Evolutionary conservation across 192 early-diverging fungal species (phyloP).

Genomic region (Coemansia sp.): DNA sequence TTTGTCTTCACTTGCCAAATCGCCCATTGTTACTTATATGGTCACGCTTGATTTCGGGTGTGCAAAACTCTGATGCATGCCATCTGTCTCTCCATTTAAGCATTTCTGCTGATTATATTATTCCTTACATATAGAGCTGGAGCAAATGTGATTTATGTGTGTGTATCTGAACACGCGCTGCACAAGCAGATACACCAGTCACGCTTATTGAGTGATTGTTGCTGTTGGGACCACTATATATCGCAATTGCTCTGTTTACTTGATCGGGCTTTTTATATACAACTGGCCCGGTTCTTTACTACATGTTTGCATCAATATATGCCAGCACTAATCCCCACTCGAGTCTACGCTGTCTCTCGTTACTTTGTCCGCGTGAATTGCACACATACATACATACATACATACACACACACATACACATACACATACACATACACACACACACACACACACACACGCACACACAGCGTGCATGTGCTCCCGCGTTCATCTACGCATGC

Average conservation of each 20-base stretch:
- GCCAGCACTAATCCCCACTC: not conserved
- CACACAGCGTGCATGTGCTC: not conserved
- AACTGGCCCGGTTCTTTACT: not conserved
- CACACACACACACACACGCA: no score
- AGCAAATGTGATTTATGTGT: not conserved
- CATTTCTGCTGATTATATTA: not conserved
- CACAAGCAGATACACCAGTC: not conserved
- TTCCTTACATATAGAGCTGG: not conserved
- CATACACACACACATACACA: no score
- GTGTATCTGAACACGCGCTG: conserved; percentile 1
- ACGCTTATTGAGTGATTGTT: not conserved
- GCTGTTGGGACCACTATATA: not conserved
- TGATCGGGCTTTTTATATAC: not conserved
- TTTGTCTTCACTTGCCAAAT: no score
- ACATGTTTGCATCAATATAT: not conserved
- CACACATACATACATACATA: not conserved
- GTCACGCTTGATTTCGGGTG: not conserved
- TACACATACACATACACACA: no score
- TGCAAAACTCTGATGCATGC: not conserved
- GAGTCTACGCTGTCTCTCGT: not conserved
- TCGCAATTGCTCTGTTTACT: not conserved
- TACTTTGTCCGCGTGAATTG: not conserved
- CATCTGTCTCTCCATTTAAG: not conserved
- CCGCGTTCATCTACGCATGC: not conserved
- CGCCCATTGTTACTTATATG: no score